Base-by-base conservation (phyloP, 306 rosid species). In the Cucurbita maxima region DNA sequence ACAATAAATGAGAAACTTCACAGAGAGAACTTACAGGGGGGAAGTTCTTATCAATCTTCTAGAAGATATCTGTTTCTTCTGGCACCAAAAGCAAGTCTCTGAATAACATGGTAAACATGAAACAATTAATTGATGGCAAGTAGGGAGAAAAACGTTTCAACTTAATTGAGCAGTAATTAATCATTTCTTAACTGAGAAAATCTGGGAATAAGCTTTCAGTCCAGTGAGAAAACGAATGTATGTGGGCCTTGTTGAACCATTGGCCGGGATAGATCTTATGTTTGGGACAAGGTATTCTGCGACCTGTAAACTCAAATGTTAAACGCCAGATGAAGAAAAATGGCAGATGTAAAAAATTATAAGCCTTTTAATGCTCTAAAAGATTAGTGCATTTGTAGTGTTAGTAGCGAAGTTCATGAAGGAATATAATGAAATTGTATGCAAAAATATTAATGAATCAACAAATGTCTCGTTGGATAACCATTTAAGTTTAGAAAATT, bases 21-120 rank as follows among this genome's bases (percentile, higher is more conserved):
- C n/a, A 18, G 37, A 40, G 19, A 73, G 25, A 74, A 59, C 69
- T 41, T 47, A 59, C 57, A 38, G 70, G 58, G 43, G 11, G 57
- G 22, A 7, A 11, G 37, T 52, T 37, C 45, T 13, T 12, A 18
- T 92, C 85, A 90, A 78, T 93, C 96, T 81, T 93, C 98, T 61
- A 85, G 86, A 75, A 93, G 7, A 72, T 88, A 80, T 58, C 80
- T 85, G 84, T 90, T 93, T 87, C 93, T 90, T 82, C 98, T 87
- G 75, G 97, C 97, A n/a, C 98, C 97, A 43, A 93, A 90, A 73
- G 97, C 96, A 45, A 90, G 53, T 80, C 98, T 87, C 98, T 93
- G 96, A 8, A 76, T 48, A 76, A 51, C 40, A 72, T 71, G 45
- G 50, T 22, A 79, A 79, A 69, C 58, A 38, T 72, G 40, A 73